A percentile compares a stretch with the other conserved stretches of the same genome.
Evolutionary conservation across 495 filamentous ascomycete species (phyloP).

Genomic region (Polyplosphaeria fusca): DNA sequence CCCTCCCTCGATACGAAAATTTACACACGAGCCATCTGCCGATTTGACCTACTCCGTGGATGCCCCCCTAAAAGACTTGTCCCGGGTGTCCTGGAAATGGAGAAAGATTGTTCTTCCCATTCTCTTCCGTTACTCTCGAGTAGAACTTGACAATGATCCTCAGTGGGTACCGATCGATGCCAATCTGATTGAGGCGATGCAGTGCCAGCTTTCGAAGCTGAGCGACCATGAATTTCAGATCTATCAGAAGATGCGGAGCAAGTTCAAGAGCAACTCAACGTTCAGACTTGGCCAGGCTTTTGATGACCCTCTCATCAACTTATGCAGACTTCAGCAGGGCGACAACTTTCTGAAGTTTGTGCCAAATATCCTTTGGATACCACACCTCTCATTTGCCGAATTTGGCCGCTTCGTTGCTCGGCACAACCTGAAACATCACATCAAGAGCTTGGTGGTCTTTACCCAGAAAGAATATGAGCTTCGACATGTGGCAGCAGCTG

Average conservation of each 20-base stretch:
- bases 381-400: constrained; percentile 18
- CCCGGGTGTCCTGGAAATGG: constrained; percentile 22
- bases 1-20: constrained; percentile 24
- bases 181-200: constrained; percentile 25
- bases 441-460: constrained; percentile 22
- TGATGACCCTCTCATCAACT: constrained; percentile 23
- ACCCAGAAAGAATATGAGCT: constrained; percentile 29
- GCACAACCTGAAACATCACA: constrained; percentile 19
- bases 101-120: constrained; percentile 24
- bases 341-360: constrained; percentile 22
- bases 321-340: constrained; percentile 21
- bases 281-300: constrained; percentile 23
- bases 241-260: constrained; percentile 27
- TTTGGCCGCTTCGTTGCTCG: constrained; percentile 11
- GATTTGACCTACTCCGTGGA: constrained; percentile 10
- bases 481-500: constrained; percentile 13
- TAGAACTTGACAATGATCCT: constrained; percentile 16
- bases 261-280: constrained; percentile 20
- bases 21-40: constrained; percentile 26
- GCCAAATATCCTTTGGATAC: constrained; percentile 17
- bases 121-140: constrained; percentile 21
- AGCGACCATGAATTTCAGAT: constrained; percentile 27
- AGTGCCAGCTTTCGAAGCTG: constrained; percentile 14
- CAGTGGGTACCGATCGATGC: constrained; percentile 33
- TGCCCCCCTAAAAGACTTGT: constrained; percentile 23